phyloP scores from a whole-genome alignment of 139 green algal genomes.

The Diplosphaera chodatii region DNA sequence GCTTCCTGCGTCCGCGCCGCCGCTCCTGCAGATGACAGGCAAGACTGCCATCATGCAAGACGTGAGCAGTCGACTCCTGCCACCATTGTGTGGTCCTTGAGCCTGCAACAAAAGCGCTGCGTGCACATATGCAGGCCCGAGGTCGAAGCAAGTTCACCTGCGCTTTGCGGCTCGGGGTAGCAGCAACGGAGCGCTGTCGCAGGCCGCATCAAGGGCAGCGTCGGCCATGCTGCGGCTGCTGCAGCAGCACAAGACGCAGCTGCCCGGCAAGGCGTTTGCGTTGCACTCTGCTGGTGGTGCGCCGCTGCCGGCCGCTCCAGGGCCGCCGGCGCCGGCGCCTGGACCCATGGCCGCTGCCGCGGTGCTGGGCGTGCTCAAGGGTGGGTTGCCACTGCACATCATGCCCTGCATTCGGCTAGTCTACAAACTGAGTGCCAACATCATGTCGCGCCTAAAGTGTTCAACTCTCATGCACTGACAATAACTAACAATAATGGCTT shows the following conservation, averaged over 20 bases:
- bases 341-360: neutral
- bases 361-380: slow-evolving; percentile 2
- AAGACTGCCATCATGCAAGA: too few species aligned
- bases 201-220: neutral
- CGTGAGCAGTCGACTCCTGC: too few species aligned
- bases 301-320: neutral
- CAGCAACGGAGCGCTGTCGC: neutral
- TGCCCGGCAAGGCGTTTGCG: neutral
- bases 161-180: neutral
- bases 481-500: too few species aligned
- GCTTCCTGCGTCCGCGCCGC: neutral
- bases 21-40: neutral
- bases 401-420: too few species aligned
- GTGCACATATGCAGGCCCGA: too few species aligned
- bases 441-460: too few species aligned
- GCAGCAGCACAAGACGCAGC: neutral
- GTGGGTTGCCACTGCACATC: too few species aligned
- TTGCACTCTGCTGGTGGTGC: neutral
- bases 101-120: too few species aligned
- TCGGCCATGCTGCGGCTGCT: neutral
- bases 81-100: too few species aligned
- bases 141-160: neutral
- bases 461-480: too few species aligned
- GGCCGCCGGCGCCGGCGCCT: neutral
- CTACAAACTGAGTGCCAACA: too few species aligned